These are phyloP conservation scores for Theileria orientalis DNA, from an alignment of 169 alveolate species.

Conservation along the genomic window DNA sequence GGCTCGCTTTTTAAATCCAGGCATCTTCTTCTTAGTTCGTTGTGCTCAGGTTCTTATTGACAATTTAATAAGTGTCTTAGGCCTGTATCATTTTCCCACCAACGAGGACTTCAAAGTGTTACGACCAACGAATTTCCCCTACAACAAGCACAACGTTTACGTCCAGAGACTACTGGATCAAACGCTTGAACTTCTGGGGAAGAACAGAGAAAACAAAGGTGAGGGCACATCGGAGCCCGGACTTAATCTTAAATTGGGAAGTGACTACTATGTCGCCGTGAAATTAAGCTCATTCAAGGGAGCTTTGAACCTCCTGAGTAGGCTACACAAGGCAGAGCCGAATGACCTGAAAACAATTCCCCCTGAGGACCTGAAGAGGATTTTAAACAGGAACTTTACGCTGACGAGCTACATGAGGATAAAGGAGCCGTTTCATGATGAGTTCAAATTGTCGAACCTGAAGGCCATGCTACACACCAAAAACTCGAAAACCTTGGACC, in stretches of 20 bases:
- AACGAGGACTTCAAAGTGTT: neutral
- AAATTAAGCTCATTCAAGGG: constrained; percentile 1
- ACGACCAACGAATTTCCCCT: neutral
- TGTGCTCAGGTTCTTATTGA: neutral
- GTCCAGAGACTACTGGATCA: neutral
- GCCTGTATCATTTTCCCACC: constrained; percentile 7
- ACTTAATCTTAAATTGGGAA: neutral
- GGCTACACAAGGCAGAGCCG: neutral
- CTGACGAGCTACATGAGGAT: constrained; percentile 4
- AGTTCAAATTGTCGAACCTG: constrained; percentile 37
- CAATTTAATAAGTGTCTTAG: neutral
- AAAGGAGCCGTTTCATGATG: constrained; percentile 46
- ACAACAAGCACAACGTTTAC: neutral
- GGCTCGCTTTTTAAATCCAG: constrained; percentile 14
- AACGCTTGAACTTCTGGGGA: neutral
- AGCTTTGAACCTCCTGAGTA: constrained; percentile 6
- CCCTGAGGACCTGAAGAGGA: neutral
- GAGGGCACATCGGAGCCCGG: neutral
- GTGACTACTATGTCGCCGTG: constrained; percentile 11
- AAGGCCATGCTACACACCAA: constrained; percentile 16
- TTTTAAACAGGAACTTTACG: neutral
- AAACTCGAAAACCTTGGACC: constrained; percentile 10
- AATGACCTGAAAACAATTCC: constrained; percentile 8
- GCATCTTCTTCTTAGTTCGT: constrained; percentile 6
- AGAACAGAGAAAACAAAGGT: neutral